These are phyloP conservation scores for Coniochaeta sp. DNA, from an alignment of 2,329 filamentous ascomycete genomes.

Conservation along the genomic window DNA sequence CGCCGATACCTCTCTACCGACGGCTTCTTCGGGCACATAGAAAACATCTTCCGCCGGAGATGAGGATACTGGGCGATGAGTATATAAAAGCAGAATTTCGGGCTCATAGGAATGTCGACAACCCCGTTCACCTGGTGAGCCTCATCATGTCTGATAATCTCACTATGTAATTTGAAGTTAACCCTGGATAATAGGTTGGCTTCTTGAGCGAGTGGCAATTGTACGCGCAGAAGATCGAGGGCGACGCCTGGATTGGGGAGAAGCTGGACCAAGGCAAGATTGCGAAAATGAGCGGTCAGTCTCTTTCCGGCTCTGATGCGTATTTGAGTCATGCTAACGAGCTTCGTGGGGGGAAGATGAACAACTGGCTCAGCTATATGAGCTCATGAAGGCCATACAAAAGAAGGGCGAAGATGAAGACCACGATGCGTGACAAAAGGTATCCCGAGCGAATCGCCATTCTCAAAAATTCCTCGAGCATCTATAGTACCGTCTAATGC, in stretches of 20 bases:
- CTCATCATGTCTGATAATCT: too few species aligned
- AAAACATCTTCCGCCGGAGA: constrained; percentile 64
- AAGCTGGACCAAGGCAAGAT: constrained; percentile 78
- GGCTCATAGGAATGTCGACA: constrained; percentile 75
- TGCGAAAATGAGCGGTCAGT: constrained; percentile 87
- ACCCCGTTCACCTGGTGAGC: constrained; percentile 81
- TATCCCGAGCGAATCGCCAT: too few species aligned
- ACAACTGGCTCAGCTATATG: constrained; percentile 88
- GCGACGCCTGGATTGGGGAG: constrained; percentile 75
- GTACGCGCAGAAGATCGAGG: constrained; percentile 89
- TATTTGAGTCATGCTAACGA: neutral
- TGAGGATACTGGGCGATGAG: constrained; percentile 79
- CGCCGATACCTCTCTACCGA: constrained; percentile 84
- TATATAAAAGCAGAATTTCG: constrained; percentile 93
- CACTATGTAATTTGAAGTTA: too few species aligned
- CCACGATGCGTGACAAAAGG: too few species aligned
- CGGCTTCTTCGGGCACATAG: constrained; percentile 81
- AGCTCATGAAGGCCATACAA: constrained; percentile 79
- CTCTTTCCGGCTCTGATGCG: neutral
- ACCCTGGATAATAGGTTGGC: constrained; percentile 60
- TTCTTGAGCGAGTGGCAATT: constrained; percentile 96
- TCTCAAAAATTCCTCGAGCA: too few species aligned
- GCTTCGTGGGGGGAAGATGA: constrained; percentile 53
- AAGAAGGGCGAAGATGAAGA: constrained; percentile 3
- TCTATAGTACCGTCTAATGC: too few species aligned